These are phyloP conservation scores for Chlamydomonas reinhardtii DNA, from an alignment of 163 green algal genomes.

Conservation along the genomic window DNA sequence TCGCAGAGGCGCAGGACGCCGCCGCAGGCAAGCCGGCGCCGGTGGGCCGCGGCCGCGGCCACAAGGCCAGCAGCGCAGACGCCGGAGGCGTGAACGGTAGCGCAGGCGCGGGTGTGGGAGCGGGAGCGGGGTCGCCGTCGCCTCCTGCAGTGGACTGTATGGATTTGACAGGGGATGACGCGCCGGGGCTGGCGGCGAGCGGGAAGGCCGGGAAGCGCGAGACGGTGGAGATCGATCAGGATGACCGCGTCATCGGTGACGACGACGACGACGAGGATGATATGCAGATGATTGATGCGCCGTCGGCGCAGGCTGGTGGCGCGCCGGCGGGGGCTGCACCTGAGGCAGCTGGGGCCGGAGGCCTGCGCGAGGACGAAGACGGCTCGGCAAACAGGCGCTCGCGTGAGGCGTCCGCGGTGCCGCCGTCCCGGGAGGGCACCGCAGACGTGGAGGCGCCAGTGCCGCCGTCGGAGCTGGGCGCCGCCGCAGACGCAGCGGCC, in stretches of 20 bases:
- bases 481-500: not conserved
- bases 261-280: constrained; percentile 20
- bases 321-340: too few relatives aligned
- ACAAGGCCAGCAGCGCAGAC: too few relatives aligned
- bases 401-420: not conserved
- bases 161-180: not conserved
- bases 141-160: not conserved
- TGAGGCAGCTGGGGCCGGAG: too few relatives aligned
- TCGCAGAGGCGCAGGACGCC: not conserved
- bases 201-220: too few relatives aligned
- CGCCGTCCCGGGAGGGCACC: not conserved
- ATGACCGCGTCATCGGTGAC: too few relatives aligned
- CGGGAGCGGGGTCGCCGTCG: not conserved
- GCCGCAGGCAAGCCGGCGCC: not conserved
- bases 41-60: not conserved
- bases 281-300: not conserved
- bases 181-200: not conserved
- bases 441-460: not conserved
- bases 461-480: not conserved
- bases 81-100: not conserved
- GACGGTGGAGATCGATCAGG: too few relatives aligned
- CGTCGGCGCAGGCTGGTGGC: too few relatives aligned
- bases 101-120: not conserved
- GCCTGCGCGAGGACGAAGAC: too few relatives aligned
- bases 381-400: not conserved